Evolutionary conservation across 345 rosid genomes (phyloP), one percentile per base, ranked within the genome.

Genomic region (Pugionium cornutum): DNA sequence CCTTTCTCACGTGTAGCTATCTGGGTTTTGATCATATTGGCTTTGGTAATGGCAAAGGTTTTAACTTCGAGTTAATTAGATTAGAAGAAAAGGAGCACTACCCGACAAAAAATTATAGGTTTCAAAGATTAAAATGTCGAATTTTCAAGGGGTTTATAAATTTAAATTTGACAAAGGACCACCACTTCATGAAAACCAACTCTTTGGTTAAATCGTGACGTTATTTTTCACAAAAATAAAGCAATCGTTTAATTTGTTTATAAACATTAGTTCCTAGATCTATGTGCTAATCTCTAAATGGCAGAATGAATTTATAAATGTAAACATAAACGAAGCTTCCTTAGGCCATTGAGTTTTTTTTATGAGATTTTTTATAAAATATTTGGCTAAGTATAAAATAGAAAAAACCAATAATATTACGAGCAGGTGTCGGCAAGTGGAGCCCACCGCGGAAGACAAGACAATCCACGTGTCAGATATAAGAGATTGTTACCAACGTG

Each of bases 361-460:
- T 18, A 18, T 18, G 18, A 18, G 18, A 18, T 18, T 18, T 18
- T 18, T 36, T 35, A 10, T 47, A 35, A 9, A 61, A 46, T 52
- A 40, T 18, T 3, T 51, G 5, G 68, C 49, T 10, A n/a, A n/a
- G 57, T 41, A 8, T 52, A 27, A 33, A 42, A 43, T 42, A 66
- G 32, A 50, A 7, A n/a, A 42, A 11, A 53, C 4, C 43, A 28
- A 9, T 18, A 18, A 18, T 18, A 4, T 8, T 26, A 57, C 18
- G 45, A 45, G 6, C 2, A 2, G 59, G 68, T 70, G 75, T 70
- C 75, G 75, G 57, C 68, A 62, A 62, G 57, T 45, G 7, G 49
- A 62, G 26, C 75, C 75, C 27, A 55, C 69, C 58, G 64, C 53
- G 49, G 56, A 31, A 54, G 26, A 31, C 58, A 48, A 3, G 58